A percentile compares a stretch with the other conserved stretches of the same genome.
These are phyloP conservation scores for Nasturtium officinale DNA, from an alignment of 345 rosid species.

Conservation along the genomic window DNA sequence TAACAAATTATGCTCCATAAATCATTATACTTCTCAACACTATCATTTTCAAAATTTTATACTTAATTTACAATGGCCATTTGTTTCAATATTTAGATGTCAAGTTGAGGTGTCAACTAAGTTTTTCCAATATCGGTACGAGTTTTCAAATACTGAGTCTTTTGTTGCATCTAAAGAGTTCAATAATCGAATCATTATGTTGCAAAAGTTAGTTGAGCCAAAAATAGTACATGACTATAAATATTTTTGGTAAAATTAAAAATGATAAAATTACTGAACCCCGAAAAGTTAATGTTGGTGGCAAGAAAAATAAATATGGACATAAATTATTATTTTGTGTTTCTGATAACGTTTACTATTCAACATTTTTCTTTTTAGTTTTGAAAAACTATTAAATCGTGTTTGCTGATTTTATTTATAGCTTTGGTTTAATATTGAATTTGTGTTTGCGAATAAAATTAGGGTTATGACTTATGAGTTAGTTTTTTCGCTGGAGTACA, in stretches of 20 bases:
- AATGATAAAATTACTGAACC: not conserved
- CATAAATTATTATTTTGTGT: not conserved
- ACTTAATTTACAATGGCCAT: slow-evolving; percentile 8
- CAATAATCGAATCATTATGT: not conserved
- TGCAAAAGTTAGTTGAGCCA: not conserved
- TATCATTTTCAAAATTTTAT: slow-evolving; percentile 1
- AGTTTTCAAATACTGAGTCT: not conserved
- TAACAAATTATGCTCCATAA: slow-evolving; percentile 33
- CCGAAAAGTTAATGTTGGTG: not conserved
- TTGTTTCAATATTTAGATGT: slow-evolving; percentile 14
- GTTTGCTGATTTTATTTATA: not conserved
- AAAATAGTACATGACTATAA: not conserved
- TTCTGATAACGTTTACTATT: not conserved
- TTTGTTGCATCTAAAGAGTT: not conserved
- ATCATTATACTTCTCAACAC: slow-evolving; percentile 37
- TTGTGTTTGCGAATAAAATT: no score
- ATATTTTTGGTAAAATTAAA: not conserved
- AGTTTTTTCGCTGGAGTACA: no score
- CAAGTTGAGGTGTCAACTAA: slow-evolving; percentile 13
- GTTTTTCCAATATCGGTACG: not conserved
- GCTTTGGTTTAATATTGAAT: not conserved
- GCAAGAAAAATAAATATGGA: not conserved
- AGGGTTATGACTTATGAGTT: no score
- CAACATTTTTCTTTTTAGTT: not conserved
- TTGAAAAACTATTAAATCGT: not conserved